Evolutionary conservation across 768 basidiomycete species (phyloP).

Genomic region (Amanita rimosa): DNA sequence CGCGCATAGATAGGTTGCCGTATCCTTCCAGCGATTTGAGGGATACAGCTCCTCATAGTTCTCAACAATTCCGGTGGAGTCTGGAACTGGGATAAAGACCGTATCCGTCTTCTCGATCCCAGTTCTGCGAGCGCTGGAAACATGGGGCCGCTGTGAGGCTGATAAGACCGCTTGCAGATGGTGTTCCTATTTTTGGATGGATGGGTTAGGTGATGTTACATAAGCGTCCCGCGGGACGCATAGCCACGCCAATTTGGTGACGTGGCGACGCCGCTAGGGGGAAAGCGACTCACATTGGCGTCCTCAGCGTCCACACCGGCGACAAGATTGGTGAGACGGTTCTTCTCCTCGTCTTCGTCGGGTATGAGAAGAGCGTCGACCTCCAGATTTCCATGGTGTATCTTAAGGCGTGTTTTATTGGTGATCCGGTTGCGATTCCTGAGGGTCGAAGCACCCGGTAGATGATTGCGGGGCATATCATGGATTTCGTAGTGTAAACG

Average conservation of each 20-base stretch:
- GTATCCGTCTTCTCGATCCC: conserved; percentile 24
- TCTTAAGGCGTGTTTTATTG: conserved; percentile 84
- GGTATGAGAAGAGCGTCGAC: conserved; percentile 71
- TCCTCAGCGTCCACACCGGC: conserved; percentile 90
- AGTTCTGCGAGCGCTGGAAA: conserved; percentile 18
- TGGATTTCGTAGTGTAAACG: conserved; percentile 39
- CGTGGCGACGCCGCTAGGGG: conserved; percentile 22
- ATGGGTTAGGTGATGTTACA: conserved; percentile 23
- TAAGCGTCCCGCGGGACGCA: conserved; percentile 39
- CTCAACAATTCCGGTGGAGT: conserved; percentile 69
- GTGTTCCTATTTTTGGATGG: conserved; percentile 30
- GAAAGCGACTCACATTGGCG: conserved; percentile 68
- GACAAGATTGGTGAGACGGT: conserved; percentile 61
- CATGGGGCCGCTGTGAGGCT: conserved; percentile 26
- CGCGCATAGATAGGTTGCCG: conserved; percentile 65
- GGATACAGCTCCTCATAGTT: conserved; percentile 77
- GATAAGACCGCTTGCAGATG: conserved; percentile 41
- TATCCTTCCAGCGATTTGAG: conserved; percentile 59
- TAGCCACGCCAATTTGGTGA: conserved; percentile 32
- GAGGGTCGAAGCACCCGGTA: conserved; percentile 67
- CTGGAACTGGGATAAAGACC: conserved; percentile 88
- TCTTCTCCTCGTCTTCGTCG: conserved; percentile 80
- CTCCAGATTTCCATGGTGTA: conserved; percentile 73
- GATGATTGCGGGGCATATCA: conserved; percentile 82
- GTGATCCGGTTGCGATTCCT: conserved; percentile 85